Evolutionary conservation across 495 filamentous ascomycete species (phyloP), one percentile per base, ranked within the genome.

Genomic region (Entonaema liquescens): DNA sequence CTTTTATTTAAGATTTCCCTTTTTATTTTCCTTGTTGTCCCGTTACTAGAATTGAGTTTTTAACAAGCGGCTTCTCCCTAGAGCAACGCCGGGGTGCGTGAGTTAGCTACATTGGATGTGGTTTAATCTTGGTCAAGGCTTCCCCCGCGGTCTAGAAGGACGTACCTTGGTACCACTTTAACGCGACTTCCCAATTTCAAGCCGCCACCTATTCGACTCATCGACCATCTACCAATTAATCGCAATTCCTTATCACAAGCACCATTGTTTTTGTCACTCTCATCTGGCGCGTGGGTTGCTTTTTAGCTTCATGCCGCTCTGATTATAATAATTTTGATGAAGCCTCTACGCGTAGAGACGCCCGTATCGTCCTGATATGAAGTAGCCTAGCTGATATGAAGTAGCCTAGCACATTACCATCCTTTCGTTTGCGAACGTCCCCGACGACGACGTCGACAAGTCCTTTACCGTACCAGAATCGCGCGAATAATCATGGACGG

Each of bases 141-240:
- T 33, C 55, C 57, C 57, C 36, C 53, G 42, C 59, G 15, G 28
- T 17, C 33, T 25, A 40, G 31, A 33, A 21, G 15, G 5, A 42
- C 19, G 55, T 64, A 54, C 26, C 59, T 44, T 26, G 17, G 63
- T 71, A 67, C 68, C 68, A 58, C 53, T 59, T 63, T 38, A 59
- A 67, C 63, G 68, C 68, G 68, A 71, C 58, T 71, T 62, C 36
- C 23, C 40, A 26, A 49, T 29, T 56, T 71, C 26, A 53, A 65
- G 38, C 61, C 50, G 28, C 40, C 49, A 60, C 53, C 25, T 13
- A 53, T 13, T 29, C 49, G 6, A 29, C 23, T 28, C 26, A 29
- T 53, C 15, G n/a, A 28, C 23, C 11, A 15, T 13, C 13, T 53
- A 29, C 26, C 12, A 53, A 53, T 29, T n/a, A 17, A n/a, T n/a